Conservation (phyloP, 306 rosid genomes). For the Vigna reflexopilosa region DNA sequence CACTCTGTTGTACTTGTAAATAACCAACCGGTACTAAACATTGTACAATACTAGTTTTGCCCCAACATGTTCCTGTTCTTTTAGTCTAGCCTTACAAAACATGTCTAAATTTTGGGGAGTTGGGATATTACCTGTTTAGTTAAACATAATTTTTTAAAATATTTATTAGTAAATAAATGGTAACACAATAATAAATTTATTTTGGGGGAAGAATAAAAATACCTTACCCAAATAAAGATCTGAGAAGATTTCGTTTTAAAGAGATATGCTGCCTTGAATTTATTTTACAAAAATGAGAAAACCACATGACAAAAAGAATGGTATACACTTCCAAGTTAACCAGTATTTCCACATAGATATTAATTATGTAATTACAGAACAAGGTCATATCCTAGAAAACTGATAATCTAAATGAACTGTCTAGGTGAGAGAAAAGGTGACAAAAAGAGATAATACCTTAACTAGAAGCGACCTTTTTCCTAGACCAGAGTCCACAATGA, state of each 20-base stretch:
- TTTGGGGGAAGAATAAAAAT: not conserved
- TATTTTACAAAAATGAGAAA: not conserved
- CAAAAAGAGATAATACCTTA: slow-evolving; percentile 63
- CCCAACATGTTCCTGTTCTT: too few relatives aligned
- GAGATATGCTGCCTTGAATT: not conserved
- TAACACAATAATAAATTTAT: not conserved
- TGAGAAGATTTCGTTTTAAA: not conserved
- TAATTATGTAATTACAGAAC: slow-evolving; percentile 11
- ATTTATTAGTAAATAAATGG: slow-evolving; percentile 6
- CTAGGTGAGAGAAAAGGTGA: not conserved
- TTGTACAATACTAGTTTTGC: not conserved
- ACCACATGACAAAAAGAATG: not conserved
- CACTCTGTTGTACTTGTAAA: not conserved
- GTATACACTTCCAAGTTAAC: not conserved
- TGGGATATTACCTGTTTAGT: not conserved
- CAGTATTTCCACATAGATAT: slow-evolving; percentile 7
- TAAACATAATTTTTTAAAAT: not conserved
- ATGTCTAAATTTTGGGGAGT: not conserved
- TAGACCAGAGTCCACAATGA: slow-evolving; percentile 59
- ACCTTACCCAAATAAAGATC: slow-evolving; percentile 3
- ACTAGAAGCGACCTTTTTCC: slow-evolving; percentile 73
- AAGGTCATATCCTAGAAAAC: not conserved
- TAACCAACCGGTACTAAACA: slow-evolving; percentile 7
- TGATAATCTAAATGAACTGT: not conserved
- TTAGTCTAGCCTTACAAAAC: not conserved